These are phyloP conservation scores for Oxytropis ochrocephala DNA, from an alignment of 306 rosid genomes.

Conservation along the genomic window DNA sequence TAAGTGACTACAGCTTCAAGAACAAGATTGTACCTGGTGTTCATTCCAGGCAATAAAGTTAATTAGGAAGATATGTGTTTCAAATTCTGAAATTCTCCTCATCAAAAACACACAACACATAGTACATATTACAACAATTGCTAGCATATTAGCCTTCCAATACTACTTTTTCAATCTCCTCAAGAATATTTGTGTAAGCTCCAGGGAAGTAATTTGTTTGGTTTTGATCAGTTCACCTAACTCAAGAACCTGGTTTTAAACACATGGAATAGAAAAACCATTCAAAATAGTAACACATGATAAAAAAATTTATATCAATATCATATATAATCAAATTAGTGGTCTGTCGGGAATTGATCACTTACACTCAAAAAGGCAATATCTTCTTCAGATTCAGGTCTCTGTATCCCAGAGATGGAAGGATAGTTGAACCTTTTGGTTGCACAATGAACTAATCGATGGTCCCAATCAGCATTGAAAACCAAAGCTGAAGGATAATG, in stretches of 20 bases:
- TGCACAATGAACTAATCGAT: neutral
- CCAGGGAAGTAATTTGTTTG: slow-evolving; percentile 61
- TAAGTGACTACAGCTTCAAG: slow-evolving; percentile 62
- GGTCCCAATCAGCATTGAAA: slow-evolving; percentile 54
- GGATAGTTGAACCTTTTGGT: slow-evolving; percentile 47
- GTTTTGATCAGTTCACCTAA: slow-evolving; percentile 62
- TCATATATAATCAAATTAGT: slow-evolving; percentile 6
- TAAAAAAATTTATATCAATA: neutral
- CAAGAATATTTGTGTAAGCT: slow-evolving; percentile 60
- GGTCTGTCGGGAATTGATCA: neutral
- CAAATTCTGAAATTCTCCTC: neutral
- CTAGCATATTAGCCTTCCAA: slow-evolving; percentile 2
- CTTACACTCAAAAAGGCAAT: slow-evolving; percentile 68
- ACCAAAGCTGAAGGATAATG: slow-evolving; percentile 52
- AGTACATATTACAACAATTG: neutral
- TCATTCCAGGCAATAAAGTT: slow-evolving; percentile 5
- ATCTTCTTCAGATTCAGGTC: slow-evolving; percentile 61
- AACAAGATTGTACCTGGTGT: slow-evolving; percentile 49
- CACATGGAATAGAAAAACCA: neutral
- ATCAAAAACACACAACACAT: slow-evolving; percentile 3
- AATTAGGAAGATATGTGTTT: neutral
- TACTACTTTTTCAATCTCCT: slow-evolving; percentile 57
- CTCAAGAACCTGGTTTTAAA: slow-evolving; percentile 54
- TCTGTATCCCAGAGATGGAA: slow-evolving; percentile 22
- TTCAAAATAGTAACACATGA: neutral